Evolutionary conservation across 2,329 filamentous ascomycete genomes (phyloP).

Genomic region (Paramyrothecium sp.): DNA sequence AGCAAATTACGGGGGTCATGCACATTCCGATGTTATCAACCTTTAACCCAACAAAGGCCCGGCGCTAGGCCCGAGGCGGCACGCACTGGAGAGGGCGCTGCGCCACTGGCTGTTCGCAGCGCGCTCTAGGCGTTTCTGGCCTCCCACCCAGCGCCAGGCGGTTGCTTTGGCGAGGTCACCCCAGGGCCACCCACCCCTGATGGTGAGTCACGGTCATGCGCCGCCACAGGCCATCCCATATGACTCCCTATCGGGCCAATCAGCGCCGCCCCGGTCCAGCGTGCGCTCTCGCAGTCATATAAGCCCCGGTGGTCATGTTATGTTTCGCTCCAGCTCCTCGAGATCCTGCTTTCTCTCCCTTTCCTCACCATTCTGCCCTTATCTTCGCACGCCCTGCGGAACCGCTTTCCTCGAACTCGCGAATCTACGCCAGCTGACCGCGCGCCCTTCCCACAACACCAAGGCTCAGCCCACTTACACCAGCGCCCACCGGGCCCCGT

Average conservation of each 20-base stretch:
- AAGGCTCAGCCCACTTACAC: background rate
- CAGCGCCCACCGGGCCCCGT: background rate
- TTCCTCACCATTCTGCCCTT: background rate
- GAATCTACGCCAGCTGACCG: background rate
- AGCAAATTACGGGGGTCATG: background rate
- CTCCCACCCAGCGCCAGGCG: too few species aligned
- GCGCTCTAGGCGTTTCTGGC: background rate
- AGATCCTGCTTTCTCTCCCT: background rate
- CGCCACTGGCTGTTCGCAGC: background rate
- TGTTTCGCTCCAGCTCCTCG: background rate
- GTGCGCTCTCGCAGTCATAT: background rate
- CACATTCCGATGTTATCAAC: too few species aligned
- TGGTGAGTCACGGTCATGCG: slow-evolving; percentile 24
- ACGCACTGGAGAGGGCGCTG: background rate
- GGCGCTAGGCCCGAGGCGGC: too few species aligned
- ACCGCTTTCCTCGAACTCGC: background rate
- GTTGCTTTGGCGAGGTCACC: too few species aligned
- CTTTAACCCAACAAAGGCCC: too few species aligned
- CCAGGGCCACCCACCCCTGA: too few species aligned
- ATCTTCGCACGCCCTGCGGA: background rate
- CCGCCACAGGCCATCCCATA: slow-evolving; percentile 10
- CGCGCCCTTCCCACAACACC: background rate
- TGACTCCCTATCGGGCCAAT: slow-evolving; percentile 19
- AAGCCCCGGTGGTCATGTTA: background rate
- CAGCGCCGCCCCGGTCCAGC: slow-evolving; percentile 6